These are phyloP conservation scores for Aaosphaeria pasadenensis DNA, from an alignment of 2,329 filamentous ascomycete species.

Conservation along the genomic window DNA sequence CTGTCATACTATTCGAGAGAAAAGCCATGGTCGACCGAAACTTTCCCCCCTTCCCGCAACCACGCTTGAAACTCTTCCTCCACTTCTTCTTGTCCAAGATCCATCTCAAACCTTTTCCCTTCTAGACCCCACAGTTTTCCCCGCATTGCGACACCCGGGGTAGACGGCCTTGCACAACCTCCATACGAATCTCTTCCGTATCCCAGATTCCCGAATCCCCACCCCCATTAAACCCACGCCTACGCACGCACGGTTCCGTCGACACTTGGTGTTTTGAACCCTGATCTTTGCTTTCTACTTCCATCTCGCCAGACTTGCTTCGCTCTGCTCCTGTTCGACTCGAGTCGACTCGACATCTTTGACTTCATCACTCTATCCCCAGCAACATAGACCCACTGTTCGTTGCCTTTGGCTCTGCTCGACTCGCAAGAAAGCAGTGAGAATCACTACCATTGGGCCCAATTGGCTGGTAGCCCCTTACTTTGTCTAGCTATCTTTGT, in stretches of 20 bases:
- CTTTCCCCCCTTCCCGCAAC: too few relatives aligned
- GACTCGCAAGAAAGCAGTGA: too few relatives aligned
- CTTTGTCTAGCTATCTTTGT: too few relatives aligned
- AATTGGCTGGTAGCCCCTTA: too few relatives aligned
- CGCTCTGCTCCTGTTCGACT: neutral
- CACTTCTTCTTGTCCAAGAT: too few relatives aligned
- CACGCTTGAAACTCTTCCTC: too few relatives aligned
- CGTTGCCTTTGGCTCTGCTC: too few relatives aligned
- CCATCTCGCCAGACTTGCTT: neutral
- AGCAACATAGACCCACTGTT: neutral
- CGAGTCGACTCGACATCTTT: neutral
- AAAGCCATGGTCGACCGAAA: too few relatives aligned
- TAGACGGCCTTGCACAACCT: neutral
- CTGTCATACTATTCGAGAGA: too few relatives aligned
- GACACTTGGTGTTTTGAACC: neutral
- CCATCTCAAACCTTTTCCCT: neutral
- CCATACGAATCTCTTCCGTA: neutral
- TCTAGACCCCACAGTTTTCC: constrained; percentile 18
- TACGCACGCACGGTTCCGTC: neutral
- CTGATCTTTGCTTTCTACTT: neutral
- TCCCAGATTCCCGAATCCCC: too few relatives aligned
- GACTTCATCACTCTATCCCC: neutral
- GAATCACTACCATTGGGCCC: too few relatives aligned
- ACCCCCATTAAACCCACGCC: too few relatives aligned
- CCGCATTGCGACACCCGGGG: constrained; percentile 15